Percentiles rank a stretch among this genome's conserved stretches.
Conservation (phyloP, 352 stramenopile species). For the Phytophthora sansomeana region DNA sequence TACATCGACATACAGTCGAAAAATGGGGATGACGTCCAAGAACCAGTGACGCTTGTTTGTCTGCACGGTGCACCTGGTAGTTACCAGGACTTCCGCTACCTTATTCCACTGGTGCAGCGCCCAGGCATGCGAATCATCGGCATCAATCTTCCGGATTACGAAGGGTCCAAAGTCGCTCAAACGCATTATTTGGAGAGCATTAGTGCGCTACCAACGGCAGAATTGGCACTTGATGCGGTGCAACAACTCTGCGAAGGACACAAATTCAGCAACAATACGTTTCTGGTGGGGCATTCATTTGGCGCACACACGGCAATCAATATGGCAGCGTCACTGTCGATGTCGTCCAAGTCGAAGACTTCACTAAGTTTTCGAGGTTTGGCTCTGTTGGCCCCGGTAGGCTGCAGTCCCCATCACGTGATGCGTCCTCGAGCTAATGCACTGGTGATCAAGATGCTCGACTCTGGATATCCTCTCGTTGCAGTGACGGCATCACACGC, state of each 20-base stretch:
- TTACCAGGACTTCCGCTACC: constrained; percentile 57
- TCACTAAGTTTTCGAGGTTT: constrained; percentile 34
- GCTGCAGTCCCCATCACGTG: constrained; percentile 48
- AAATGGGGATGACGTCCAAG: neutral
- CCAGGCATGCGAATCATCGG: constrained; percentile 32
- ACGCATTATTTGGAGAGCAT: constrained; percentile 38
- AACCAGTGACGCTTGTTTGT: constrained; percentile 46
- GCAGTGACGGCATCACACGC: constrained; percentile 10
- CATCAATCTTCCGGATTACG: constrained; percentile 41
- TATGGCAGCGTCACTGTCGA: constrained; percentile 33
- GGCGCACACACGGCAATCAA: constrained; percentile 52
- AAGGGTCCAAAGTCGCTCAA: constrained; percentile 29
- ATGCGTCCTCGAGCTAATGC: constrained; percentile 44
- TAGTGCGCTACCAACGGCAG: constrained; percentile 39
- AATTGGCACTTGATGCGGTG: constrained; percentile 36
- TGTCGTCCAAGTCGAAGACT: neutral
- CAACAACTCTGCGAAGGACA: constrained; percentile 26
- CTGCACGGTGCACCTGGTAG: constrained; percentile 58
- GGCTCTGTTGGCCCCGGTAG: constrained; percentile 43
- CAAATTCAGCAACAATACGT: constrained; percentile 22
- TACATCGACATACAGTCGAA: constrained; percentile 35
- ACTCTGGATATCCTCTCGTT: constrained; percentile 26
- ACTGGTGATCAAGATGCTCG: constrained; percentile 36
- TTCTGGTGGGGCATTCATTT: constrained; percentile 60
- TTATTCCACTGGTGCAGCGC: constrained; percentile 38